Conservation (phyloP, 2,329 filamentous ascomycete species). For the Trichoderma polysporum region DNA sequence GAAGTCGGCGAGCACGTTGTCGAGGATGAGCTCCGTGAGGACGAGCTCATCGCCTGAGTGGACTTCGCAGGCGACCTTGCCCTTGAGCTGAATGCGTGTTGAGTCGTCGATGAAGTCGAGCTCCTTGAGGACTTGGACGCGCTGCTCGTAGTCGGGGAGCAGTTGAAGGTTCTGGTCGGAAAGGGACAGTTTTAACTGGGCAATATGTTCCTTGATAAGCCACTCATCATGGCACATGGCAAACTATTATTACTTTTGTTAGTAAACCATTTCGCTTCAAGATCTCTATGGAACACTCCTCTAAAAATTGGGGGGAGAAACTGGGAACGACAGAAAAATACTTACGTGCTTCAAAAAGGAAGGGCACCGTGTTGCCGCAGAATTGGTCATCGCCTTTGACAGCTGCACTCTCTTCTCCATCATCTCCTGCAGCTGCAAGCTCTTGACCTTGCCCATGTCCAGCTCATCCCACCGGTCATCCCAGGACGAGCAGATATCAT, state of each 20-base stretch:
- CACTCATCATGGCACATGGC: slow-evolving; percentile 96
- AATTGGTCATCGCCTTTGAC: slow-evolving; percentile 61
- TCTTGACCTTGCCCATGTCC: slow-evolving; percentile 78
- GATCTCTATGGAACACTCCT: no score
- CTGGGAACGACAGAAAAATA: slow-evolving; percentile 26
- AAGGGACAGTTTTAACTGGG: slow-evolving; percentile 80
- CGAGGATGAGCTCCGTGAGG: slow-evolving; percentile 90
- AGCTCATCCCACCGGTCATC: slow-evolving; percentile 78
- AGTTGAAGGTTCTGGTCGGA: slow-evolving; percentile 96
- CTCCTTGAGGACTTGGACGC: slow-evolving; percentile 87
- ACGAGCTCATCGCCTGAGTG: slow-evolving; percentile 96
- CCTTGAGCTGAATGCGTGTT: slow-evolving; percentile 88
- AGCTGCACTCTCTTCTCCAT: slow-evolving; percentile 68
- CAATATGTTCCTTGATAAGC: slow-evolving; percentile 92
- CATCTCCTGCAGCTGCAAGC: slow-evolving; percentile 76
- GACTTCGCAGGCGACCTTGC: slow-evolving; percentile 97
- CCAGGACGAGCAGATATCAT: slow-evolving; percentile 72
- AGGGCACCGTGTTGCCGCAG: slow-evolving; percentile 67
- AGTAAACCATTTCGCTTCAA: background rate
- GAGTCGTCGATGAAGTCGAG: slow-evolving; percentile 87
- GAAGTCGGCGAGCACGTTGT: slow-evolving; percentile 93
- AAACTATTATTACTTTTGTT: slow-evolving; percentile 56
- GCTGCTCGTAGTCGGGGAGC: slow-evolving; percentile 93
- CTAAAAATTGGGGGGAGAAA: background rate
- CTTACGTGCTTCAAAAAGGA: slow-evolving; percentile 85